Conservation (phyloP, 306 rosid genomes). For the Begonia masoniana region DNA sequence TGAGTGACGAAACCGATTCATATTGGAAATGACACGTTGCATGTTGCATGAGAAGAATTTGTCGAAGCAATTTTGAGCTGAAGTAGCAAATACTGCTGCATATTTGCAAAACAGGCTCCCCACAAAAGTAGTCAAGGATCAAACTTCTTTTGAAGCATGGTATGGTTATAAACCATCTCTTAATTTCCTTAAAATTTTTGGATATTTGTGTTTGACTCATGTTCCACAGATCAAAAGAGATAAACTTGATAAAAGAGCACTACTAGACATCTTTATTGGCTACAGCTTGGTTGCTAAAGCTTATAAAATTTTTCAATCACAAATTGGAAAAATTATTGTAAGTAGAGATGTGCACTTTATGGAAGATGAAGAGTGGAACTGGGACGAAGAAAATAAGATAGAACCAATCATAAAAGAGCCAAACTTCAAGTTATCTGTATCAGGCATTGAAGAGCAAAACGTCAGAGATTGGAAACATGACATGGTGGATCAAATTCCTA, state of each 20-base stretch:
- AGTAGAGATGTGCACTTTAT: no score
- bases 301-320: background rate
- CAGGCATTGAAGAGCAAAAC: no score
- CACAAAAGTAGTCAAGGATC: background rate
- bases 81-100: background rate
- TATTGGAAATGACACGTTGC: constrained; percentile 3
- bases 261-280: background rate
- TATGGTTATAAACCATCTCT: background rate
- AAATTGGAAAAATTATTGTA: no score
- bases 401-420: no score
- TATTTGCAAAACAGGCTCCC: background rate
- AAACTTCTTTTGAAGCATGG: background rate
- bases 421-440: no score
- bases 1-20: background rate
- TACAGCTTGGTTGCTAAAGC: background rate
- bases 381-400: no score
- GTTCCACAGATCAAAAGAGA: background rate
- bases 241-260: background rate
- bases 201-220: background rate
- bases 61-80: constrained; percentile 1
- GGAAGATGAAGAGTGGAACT: no score
- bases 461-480: no score
- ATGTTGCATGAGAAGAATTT: background rate
- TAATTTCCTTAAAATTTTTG: background rate
- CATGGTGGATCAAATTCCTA: no score